These are phyloP conservation scores for Viola pubescens DNA, from an alignment of 441 rosid genomes.

Conservation along the genomic window DNA sequence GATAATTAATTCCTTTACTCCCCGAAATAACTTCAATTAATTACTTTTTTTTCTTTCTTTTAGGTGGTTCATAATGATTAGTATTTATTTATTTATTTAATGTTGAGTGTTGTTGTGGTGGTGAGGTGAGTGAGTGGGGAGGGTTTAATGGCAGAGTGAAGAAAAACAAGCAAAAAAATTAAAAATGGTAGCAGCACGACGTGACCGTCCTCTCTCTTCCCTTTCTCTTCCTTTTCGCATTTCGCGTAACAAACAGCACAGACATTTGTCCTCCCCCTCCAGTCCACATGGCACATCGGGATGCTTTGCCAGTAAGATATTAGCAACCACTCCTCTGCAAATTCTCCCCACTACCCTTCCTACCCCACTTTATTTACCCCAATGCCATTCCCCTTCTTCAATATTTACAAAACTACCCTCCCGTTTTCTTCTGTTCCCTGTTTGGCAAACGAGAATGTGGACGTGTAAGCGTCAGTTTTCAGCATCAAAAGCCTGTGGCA, in stretches of 20 bases:
- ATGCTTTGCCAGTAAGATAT: conserved; percentile 4
- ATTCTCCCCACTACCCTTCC: not conserved
- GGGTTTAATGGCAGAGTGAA: not conserved
- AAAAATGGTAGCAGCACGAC: not conserved
- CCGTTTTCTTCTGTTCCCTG: too few species aligned
- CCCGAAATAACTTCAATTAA: too few species aligned
- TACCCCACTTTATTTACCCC: not conserved
- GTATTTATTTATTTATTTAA: not conserved
- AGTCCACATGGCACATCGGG: conserved; percentile 28
- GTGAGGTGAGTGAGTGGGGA: not conserved
- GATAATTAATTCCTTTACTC: too few species aligned
- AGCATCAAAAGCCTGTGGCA: too few species aligned
- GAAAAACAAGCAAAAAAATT: not conserved
- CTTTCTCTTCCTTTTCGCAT: too few species aligned
- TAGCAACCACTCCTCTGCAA: not conserved
- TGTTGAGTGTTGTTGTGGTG: not conserved
- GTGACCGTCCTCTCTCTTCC: not conserved
- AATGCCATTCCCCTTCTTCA: too few species aligned
- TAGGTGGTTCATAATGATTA: too few species aligned
- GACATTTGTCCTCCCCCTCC: conserved; percentile 19
- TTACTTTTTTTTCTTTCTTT: too few species aligned
- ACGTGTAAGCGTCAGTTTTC: too few species aligned
- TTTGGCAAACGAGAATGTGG: too few species aligned
- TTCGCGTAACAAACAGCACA: not conserved
- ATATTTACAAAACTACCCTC: too few species aligned